Evolutionary conservation across 1,139 yeast genomes (phyloP).

Genomic region (Pneumocystis oryctolagi): DNA sequence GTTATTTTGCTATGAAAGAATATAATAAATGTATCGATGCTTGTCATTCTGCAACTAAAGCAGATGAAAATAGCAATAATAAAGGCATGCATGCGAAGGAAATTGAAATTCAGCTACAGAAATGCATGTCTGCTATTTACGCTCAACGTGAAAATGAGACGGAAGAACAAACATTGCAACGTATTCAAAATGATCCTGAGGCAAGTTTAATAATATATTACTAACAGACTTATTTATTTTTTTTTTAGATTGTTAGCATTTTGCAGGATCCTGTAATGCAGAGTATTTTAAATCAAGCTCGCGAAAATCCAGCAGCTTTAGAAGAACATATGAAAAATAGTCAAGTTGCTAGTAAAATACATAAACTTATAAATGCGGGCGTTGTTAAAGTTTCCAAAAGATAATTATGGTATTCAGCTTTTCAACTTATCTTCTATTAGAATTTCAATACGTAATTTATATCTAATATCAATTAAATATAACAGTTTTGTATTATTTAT

Average conservation of each 20-base stretch:
- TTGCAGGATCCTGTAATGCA: slow-evolving; percentile 97
- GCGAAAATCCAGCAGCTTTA: slow-evolving; percentile 88
- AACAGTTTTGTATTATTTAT: no score
- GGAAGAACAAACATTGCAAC: slow-evolving; percentile 83
- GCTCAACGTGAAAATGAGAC: slow-evolving; percentile 76
- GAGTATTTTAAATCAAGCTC: slow-evolving; percentile 85
- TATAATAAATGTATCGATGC: slow-evolving; percentile 72
- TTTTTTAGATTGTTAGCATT: slow-evolving; percentile 44
- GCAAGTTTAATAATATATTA: slow-evolving; percentile 5
- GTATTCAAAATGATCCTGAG: slow-evolving; percentile 88
- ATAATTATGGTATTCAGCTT: background rate
- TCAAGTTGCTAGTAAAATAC: slow-evolving; percentile 74
- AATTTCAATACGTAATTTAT: background rate
- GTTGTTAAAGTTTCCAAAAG: slow-evolving; percentile 48
- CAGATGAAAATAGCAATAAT: slow-evolving; percentile 45
- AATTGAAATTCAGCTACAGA: slow-evolving; percentile 67
- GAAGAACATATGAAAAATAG: slow-evolving; percentile 98
- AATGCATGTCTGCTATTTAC: slow-evolving; percentile 70
- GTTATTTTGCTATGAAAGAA: slow-evolving; percentile 82
- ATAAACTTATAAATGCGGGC: slow-evolving; percentile 89
- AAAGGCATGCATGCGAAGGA: slow-evolving; percentile 48
- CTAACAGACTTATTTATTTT: background rate
- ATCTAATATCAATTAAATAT: background rate
- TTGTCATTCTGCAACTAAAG: slow-evolving; percentile 57
- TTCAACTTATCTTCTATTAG: background rate